Evolutionary conservation across 1,139 yeast species (phyloP).

Genomic region (Yamadazyma atmosphaerica): DNA sequence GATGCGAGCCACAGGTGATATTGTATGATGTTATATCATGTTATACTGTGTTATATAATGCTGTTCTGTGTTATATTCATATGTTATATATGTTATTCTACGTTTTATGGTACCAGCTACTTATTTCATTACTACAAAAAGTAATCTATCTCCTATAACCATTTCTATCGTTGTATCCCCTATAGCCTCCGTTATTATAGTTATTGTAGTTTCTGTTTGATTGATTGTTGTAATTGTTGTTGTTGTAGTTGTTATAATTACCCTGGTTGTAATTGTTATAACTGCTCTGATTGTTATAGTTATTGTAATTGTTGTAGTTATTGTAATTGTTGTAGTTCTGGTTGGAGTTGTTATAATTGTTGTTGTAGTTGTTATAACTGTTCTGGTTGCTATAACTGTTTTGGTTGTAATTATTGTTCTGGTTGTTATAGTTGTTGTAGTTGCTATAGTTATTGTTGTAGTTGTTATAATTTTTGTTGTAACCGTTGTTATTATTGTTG

Average conservation of each 20-base stretch:
- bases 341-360: slow-evolving; percentile 11
- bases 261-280: slow-evolving; percentile 10
- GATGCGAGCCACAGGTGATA: no score
- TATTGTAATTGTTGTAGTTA: slow-evolving; percentile 1
- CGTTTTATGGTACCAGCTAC: no score
- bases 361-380: slow-evolving; percentile 5
- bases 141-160: slow-evolving; percentile 19
- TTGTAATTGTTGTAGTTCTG: slow-evolving; percentile 8
- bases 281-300: slow-evolving; percentile 8
- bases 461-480: slow-evolving; percentile 4
- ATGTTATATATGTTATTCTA: no score
- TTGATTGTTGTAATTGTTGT: neutral
- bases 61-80: no score
- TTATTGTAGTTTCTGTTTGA: slow-evolving; percentile 13
- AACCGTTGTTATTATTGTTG: slow-evolving; percentile 9
- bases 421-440: slow-evolving; percentile 5
- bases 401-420: slow-evolving; percentile 2
- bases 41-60: no score
- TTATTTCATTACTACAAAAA: no score
- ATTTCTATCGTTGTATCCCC: slow-evolving; percentile 16
- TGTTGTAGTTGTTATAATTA: slow-evolving; percentile 1
- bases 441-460: slow-evolving; percentile 13
- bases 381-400: slow-evolving; percentile 10
- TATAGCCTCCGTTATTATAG: slow-evolving; percentile 1
- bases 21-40: no score